phyloP scores from a whole-genome alignment of 2,329 filamentous ascomycete species.

The Phyllosticta capitalensis region DNA sequence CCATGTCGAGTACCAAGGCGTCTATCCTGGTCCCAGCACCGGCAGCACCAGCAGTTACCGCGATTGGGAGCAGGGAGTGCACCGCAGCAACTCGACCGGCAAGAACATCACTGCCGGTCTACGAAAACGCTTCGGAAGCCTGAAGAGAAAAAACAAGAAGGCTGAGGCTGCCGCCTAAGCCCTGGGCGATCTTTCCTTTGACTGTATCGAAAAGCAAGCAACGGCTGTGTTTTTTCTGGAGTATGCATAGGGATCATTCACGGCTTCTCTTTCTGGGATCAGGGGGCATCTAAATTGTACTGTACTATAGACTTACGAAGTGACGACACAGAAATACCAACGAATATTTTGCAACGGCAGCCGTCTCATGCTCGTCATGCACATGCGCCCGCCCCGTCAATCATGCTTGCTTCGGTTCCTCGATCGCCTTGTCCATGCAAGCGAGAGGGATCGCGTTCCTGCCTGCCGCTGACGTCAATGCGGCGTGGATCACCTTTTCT shows the following conservation, averaged over 20 bases:
- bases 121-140: conserved; percentile 39
- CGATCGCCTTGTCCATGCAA: not conserved
- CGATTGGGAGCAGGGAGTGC: conserved; percentile 16
- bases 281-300: not conserved
- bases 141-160: conserved; percentile 27
- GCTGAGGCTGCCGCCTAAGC: not conserved
- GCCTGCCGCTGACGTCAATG: not conserved
- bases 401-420: not conserved
- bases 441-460: not conserved
- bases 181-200: not conserved
- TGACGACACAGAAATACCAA: not conserved
- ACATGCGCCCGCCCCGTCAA: not conserved
- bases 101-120: conserved; percentile 28
- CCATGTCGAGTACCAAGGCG: conserved; percentile 20
- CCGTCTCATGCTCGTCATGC: not conserved
- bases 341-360: not conserved
- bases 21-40: conserved; percentile 20
- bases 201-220: not conserved
- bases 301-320: not conserved
- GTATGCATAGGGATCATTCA: not conserved
- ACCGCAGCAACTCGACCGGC: conserved; percentile 28
- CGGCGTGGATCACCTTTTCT: not conserved
- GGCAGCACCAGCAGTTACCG: conserved; percentile 16
- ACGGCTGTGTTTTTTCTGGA: not conserved
- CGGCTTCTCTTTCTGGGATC: not conserved